Evolutionary conservation across 2,329 filamentous ascomycete species (phyloP).

Genomic region (Pseudogymnoascus sp.): DNA sequence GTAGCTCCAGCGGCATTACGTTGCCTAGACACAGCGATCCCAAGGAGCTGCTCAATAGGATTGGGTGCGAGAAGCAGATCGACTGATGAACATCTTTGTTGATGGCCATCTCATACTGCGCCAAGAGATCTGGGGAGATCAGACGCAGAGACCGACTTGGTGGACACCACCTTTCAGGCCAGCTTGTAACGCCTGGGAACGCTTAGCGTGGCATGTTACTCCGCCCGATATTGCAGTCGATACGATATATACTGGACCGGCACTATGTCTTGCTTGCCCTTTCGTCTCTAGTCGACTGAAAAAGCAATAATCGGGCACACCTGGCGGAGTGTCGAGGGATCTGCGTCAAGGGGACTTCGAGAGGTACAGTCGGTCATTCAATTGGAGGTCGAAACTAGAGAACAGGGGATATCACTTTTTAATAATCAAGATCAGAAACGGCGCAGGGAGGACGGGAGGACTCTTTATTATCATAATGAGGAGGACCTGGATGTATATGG

Average conservation of each 20-base stretch:
- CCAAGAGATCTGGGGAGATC: slow-evolving; percentile 3
- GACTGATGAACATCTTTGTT: slow-evolving; percentile 12
- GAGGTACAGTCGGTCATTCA: not conserved
- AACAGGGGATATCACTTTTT: not conserved
- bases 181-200: not conserved
- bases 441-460: not conserved
- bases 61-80: slow-evolving; percentile 29
- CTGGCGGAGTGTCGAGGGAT: not conserved
- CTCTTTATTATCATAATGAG: not conserved
- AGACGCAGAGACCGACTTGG: not conserved
- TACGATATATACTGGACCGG: not conserved
- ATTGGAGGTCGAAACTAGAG: not conserved
- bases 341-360: not conserved
- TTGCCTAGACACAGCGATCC: slow-evolving; percentile 24
- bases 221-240: not conserved
- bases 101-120: not conserved
- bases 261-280: not conserved
- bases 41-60: slow-evolving; percentile 28
- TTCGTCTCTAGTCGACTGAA: not conserved
- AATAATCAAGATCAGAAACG: not conserved
- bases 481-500: not conserved
- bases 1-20: slow-evolving; percentile 25
- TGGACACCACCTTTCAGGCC: not conserved
- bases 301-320: not conserved
- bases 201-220: not conserved